These are phyloP conservation scores for Gossypium herbaceum DNA, from an alignment of 345 rosid species.

Conservation along the genomic window DNA sequence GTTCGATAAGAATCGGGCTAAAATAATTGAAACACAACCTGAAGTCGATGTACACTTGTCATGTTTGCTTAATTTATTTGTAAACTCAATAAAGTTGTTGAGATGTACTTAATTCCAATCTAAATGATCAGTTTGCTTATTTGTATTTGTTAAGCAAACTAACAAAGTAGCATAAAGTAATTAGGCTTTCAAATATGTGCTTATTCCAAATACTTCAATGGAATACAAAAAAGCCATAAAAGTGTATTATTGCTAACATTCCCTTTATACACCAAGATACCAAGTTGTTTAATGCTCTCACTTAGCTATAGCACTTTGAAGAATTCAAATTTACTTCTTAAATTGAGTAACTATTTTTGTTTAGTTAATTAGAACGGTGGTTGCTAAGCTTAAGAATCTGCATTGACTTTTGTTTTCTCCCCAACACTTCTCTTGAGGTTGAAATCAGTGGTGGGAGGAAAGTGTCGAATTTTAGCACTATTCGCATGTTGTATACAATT, in stretches of 20 bases:
- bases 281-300: neutral
- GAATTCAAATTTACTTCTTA: neutral
- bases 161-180: neutral
- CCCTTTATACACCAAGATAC: neutral
- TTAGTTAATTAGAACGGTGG: neutral
- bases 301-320: neutral
- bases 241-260: neutral
- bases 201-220: neutral
- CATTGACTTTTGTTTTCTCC: conserved; percentile 8
- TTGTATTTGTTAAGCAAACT: neutral
- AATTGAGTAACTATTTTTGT: neutral
- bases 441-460: conserved; percentile 96
- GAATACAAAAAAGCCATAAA: neutral
- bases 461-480: conserved; percentile 74
- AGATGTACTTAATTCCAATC: neutral
- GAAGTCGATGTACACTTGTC: neutral
- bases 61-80: neutral
- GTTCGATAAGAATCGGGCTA: neutral
- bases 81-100: neutral
- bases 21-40: too few relatives aligned
- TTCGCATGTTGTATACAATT: conserved; percentile 68
- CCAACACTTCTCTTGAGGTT: conserved; percentile 79
- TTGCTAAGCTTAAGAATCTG: neutral
- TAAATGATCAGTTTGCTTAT: neutral
- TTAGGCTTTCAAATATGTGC: neutral